These are phyloP conservation scores for Sabuloglossum arenarium DNA, from an alignment of 495 filamentous ascomycete species.

Conservation along the genomic window DNA sequence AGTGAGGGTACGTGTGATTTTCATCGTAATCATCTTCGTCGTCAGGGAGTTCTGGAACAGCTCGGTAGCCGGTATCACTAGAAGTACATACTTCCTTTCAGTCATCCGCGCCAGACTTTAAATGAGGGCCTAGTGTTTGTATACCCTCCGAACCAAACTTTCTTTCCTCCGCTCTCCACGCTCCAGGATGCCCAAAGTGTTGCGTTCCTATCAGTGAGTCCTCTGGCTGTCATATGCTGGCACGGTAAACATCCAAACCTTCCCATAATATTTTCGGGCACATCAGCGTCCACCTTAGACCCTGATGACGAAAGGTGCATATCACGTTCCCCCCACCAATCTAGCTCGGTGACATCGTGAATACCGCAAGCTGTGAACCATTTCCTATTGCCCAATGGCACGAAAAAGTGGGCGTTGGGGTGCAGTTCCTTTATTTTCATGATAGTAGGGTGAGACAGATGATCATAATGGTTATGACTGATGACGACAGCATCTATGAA, in stretches of 20 bases:
- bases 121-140: not conserved
- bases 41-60: slow-evolving; percentile 47
- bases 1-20: slow-evolving; percentile 49
- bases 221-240: slow-evolving; percentile 61
- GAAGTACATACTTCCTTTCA: slow-evolving; percentile 4
- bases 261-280: slow-evolving; percentile 35
- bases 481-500: slow-evolving; percentile 77
- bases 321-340: slow-evolving; percentile 87
- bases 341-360: slow-evolving; percentile 60
- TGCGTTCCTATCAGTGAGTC: slow-evolving; percentile 39
- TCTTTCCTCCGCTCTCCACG: slow-evolving; percentile 51
- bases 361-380: slow-evolving; percentile 63
- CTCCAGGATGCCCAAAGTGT: slow-evolving; percentile 86
- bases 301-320: slow-evolving; percentile 25
- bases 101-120: not conserved
- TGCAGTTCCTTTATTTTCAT: slow-evolving; percentile 45
- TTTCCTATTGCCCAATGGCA: slow-evolving; percentile 63
- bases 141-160: slow-evolving; percentile 48
- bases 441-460: slow-evolving; percentile 59
- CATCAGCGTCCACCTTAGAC: slow-evolving; percentile 6
- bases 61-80: slow-evolving; percentile 55
- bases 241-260: slow-evolving; percentile 63
- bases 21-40: slow-evolving; percentile 50
- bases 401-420: slow-evolving; percentile 75
- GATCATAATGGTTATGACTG: slow-evolving; percentile 88